Conservation (phyloP, 2,329 filamentous ascomycete species). For the Diaporthe longicolla region DNA sequence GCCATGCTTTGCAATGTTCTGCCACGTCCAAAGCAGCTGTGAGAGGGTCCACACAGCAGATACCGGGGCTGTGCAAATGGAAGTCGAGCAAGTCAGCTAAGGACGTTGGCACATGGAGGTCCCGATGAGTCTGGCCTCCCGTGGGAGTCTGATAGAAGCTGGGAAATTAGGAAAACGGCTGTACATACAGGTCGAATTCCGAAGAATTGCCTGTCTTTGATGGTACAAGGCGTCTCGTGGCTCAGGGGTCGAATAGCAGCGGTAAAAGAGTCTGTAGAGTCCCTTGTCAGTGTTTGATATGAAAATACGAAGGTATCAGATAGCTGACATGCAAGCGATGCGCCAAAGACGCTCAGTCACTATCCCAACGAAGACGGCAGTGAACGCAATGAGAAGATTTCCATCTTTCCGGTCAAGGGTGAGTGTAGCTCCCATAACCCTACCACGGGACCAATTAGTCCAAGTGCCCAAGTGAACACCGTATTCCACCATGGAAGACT, state of each 20-base stretch:
- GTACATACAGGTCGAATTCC: too few species aligned
- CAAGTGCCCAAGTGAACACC: slow-evolving; percentile 43
- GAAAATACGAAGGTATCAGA: too few species aligned
- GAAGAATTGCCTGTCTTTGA: too few species aligned
- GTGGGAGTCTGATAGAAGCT: too few species aligned
- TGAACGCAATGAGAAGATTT: slow-evolving; percentile 52
- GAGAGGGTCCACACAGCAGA: background rate
- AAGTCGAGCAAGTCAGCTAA: too few species aligned
- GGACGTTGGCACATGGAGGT: too few species aligned
- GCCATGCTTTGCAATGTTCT: background rate
- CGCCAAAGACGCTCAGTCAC: slow-evolving; percentile 47
- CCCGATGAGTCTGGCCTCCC: too few species aligned
- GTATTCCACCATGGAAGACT: background rate
- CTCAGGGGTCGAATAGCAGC: too few species aligned
- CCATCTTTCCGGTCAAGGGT: slow-evolving; percentile 50
- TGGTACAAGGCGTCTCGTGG: too few species aligned
- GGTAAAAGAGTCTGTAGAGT: too few species aligned
- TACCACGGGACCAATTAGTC: slow-evolving; percentile 52
- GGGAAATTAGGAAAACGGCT: too few species aligned
- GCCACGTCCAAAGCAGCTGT: slow-evolving; percentile 8
- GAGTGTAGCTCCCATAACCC: slow-evolving; percentile 50
- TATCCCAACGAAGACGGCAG: slow-evolving; percentile 52
- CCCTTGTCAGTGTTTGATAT: too few species aligned
- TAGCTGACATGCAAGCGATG: slow-evolving; percentile 39
- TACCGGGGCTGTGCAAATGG: background rate